Evolutionary conservation across 2,329 filamentous ascomycete genomes (phyloP), one percentile per base, ranked within the genome.

Genomic region (Alternaria consortialis): DNA sequence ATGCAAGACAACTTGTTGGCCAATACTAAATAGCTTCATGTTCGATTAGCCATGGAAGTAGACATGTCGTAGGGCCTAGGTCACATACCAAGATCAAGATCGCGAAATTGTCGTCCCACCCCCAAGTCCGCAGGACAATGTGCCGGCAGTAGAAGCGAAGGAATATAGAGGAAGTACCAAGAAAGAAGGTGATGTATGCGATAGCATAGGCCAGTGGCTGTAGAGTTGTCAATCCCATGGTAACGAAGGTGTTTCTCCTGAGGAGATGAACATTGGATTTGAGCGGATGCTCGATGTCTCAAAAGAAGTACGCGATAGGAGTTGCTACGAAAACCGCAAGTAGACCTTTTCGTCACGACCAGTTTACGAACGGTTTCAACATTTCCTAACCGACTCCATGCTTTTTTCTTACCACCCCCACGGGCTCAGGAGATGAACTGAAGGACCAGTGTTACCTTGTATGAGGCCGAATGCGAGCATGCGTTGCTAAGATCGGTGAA

Each of bases 191-290:
- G n/a, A 58, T 32, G 31, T 66, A 66, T 3, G 64, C 61, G 7
- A 70, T 56, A 29, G 57, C 67, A 50, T 72, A 71, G 27, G 68
- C 64, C 17, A 66, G 7, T 23, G 65, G 60, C 46, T 68, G 69
- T 15, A 69, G 39, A 29, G 58, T 65, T 20, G 61, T 40, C 13
- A 62, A 32, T 23, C 32, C 48, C 66, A 70, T 69, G 20, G 31
- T 12, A 15, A 50, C 32, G 13, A 36, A 34, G 2, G 31, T n/a
- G 23, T 25, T 25, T 50, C 13, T 27, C 8, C 34, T 32, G 46
- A 36, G 34, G 36, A 36, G 1, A 2, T n/a, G 13, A 50, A 36
- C 31, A 36, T 34, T n/a, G 31, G 3, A 27, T 12, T 25, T 7
- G 46, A 50, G 46, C 31, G 46, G 46, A 36, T 36, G 46, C 46